phyloP scores from a whole-genome alignment of 441 rosid genomes.

The Euphorbia celastroides region DNA sequence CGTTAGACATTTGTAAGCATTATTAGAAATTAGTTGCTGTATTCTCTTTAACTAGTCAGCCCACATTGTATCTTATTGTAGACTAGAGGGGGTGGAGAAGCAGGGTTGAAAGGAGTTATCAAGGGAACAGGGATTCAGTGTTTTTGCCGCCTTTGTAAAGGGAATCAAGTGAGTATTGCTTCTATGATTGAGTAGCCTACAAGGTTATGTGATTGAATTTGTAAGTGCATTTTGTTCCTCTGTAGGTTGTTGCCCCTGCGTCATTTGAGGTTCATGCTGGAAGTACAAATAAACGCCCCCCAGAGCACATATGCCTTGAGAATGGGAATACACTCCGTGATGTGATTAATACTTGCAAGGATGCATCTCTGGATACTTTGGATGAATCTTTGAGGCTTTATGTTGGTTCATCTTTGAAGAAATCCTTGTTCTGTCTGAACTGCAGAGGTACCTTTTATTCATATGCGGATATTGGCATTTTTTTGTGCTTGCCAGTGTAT shows the following conservation, averaged over 20 bases:
- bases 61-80: constrained; percentile 17
- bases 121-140: constrained; percentile 61
- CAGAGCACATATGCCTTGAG: constrained; percentile 66
- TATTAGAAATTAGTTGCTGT: too few species aligned
- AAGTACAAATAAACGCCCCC: constrained; percentile 79
- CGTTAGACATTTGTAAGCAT: too few species aligned
- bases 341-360: constrained; percentile 67
- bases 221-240: constrained; percentile 4
- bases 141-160: constrained; percentile 63
- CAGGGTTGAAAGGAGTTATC: constrained; percentile 58
- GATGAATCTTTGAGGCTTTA: constrained; percentile 49
- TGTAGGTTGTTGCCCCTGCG: constrained; percentile 55
- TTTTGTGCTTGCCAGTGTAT: not conserved
- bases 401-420: constrained; percentile 42
- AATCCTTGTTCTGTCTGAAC: constrained; percentile 54
- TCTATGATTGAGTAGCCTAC: not conserved
- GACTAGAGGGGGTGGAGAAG: constrained; percentile 41
- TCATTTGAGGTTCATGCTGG: constrained; percentile 76
- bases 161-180: constrained; percentile 41
- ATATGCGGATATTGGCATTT: not conserved
- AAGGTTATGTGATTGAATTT: constrained; percentile 4
- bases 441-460: constrained; percentile 66
- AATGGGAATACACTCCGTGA: constrained; percentile 79
- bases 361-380: constrained; percentile 48
- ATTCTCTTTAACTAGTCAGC: constrained; percentile 6